Conservation (phyloP, 2,329 filamentous ascomycete genomes). For the Alternaria conjuncta region DNA sequence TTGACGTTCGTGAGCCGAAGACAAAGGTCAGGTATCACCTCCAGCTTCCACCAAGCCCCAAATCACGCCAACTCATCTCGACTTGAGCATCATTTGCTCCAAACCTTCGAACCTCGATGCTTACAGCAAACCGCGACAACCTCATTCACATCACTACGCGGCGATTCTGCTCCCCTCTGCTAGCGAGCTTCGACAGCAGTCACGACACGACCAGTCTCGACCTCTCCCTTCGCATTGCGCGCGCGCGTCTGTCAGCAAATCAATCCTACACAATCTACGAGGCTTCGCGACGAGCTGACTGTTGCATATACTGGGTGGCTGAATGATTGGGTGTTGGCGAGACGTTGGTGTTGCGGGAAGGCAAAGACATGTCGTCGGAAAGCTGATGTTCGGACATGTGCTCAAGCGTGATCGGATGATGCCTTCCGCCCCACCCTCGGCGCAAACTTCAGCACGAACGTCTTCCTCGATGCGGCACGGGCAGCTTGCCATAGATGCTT, state of each 20-base stretch:
- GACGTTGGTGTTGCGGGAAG: not conserved
- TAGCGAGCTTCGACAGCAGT: not conserved
- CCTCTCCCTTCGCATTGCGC: not conserved
- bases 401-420: constrained; percentile 3
- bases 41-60: not conserved
- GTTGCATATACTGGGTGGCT: not conserved
- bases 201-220: not conserved
- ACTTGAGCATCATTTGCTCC: not conserved
- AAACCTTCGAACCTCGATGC: not conserved
- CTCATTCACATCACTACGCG: not conserved
- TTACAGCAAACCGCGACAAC: not conserved
- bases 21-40: not conserved
- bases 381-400: not conserved
- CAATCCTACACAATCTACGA: not conserved
- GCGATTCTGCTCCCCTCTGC: not conserved
- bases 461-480: not conserved
- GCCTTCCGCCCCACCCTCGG: not conserved
- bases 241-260: not conserved
- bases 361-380: not conserved
- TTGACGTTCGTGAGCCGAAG: not conserved
- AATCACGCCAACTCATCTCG: not conserved
- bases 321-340: not conserved
- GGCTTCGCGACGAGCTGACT: not conserved
- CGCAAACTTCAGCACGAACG: constrained; percentile 2
- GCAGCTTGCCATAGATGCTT: not conserved